Conservation (phyloP, 345 rosid species). For the Anacardium occidentale region DNA sequence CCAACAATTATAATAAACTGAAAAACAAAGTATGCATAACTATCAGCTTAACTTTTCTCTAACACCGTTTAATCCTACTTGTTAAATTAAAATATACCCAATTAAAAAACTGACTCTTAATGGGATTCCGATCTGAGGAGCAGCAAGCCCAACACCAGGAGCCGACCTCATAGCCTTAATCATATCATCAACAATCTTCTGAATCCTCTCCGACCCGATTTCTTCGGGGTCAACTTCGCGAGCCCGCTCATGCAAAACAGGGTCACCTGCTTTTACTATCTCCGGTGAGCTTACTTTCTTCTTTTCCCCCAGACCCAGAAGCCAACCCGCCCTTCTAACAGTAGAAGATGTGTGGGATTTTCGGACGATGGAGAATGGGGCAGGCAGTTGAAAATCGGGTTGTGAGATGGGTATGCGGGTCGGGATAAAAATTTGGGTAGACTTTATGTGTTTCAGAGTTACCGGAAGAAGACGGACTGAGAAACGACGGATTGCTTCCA, state of each 20-base stretch:
- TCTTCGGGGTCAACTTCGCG: slow-evolving; percentile 69
- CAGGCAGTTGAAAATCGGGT: slow-evolving; percentile 7
- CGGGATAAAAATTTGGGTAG: slow-evolving; percentile 18
- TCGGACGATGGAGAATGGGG: slow-evolving; percentile 21
- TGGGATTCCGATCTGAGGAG: slow-evolving; percentile 92
- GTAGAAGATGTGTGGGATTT: slow-evolving; percentile 37
- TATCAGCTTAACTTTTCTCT: neutral
- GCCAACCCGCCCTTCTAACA: slow-evolving; percentile 79
- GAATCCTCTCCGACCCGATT: slow-evolving; percentile 77
- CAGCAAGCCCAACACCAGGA: slow-evolving; percentile 95
- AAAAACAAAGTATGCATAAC: neutral
- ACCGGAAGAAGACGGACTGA: slow-evolving; percentile 54
- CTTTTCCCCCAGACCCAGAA: slow-evolving; percentile 75
- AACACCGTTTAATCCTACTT: neutral
- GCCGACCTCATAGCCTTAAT: slow-evolving; percentile 68
- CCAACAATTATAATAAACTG: neutral
- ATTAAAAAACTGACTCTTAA: slow-evolving; percentile 39
- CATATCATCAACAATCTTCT: slow-evolving; percentile 85
- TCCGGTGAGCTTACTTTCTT: slow-evolving; percentile 55
- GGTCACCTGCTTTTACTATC: slow-evolving; percentile 82
- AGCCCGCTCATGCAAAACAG: slow-evolving; percentile 82
- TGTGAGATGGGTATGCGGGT: slow-evolving; percentile 17
- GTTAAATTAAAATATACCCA: neutral
- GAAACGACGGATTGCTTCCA: slow-evolving; percentile 56
- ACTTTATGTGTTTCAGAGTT: slow-evolving; percentile 29